These are phyloP conservation scores for Neltuma alba DNA, from an alignment of 306 rosid species.

Conservation along the genomic window DNA sequence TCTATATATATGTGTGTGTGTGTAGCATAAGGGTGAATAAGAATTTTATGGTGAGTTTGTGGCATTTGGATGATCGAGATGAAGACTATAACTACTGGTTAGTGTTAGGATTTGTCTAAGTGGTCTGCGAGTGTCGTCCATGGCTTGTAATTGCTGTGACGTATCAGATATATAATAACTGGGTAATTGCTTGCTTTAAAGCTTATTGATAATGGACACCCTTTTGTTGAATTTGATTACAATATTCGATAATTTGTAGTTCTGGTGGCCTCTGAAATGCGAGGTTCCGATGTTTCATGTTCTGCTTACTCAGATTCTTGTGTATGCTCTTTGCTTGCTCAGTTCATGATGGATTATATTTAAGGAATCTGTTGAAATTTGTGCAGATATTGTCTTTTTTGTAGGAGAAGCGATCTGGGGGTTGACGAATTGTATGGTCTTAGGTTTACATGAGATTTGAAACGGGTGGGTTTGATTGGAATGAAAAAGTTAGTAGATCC, in stretches of 20 bases:
- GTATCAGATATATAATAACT: neutral
- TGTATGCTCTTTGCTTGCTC: neutral
- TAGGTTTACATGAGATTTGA: neutral
- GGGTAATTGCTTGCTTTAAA: neutral
- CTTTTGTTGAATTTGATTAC: neutral
- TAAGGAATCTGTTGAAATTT: neutral
- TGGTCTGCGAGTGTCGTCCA: neutral
- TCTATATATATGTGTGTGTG: neutral
- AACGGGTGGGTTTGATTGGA: neutral
- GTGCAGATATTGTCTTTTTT: neutral
- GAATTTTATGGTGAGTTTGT: neutral
- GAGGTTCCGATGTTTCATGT: neutral
- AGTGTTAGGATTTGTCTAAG: neutral
- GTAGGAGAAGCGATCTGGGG: neutral
- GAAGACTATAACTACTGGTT: neutral
- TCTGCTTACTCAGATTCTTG: neutral
- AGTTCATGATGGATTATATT: neutral
- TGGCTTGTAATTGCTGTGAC: neutral
- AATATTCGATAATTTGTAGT: neutral
- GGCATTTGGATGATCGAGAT: neutral
- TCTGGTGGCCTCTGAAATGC: neutral
- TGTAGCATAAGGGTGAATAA: neutral
- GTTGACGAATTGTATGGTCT: neutral
- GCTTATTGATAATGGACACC: neutral
- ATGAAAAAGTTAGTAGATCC: neutral